Evolutionary conservation across 148 eudicot species (phyloP).

Genomic region (Vaccinium myrtillus): DNA sequence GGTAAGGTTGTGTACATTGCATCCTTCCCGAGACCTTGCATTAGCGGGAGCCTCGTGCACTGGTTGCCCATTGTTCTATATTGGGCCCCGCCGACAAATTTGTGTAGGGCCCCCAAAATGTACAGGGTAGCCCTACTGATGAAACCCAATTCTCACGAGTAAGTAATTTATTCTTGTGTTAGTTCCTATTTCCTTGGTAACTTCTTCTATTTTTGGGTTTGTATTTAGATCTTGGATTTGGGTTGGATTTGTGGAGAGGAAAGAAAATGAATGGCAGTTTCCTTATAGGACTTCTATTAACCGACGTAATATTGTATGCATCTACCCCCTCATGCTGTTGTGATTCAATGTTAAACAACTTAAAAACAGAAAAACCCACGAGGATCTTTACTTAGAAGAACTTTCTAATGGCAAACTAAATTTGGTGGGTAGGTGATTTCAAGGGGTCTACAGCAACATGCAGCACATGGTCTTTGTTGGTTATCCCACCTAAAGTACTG

Average conservation of each 20-base stretch:
- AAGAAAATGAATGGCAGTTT: neutral
- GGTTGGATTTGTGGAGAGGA: neutral
- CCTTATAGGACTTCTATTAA: neutral
- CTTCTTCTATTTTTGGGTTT: neutral
- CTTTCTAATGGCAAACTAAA: neutral
- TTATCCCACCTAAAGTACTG: neutral
- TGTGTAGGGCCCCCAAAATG: too few species aligned
- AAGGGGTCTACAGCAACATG: conserved; percentile 1
- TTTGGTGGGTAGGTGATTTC: conserved; percentile 10
- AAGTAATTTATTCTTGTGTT: too few species aligned
- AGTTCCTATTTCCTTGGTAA: neutral
- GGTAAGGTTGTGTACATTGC: neutral
- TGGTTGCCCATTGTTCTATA: too few species aligned
- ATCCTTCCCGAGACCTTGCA: neutral
- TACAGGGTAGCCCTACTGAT: neutral
- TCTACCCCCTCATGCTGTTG: neutral
- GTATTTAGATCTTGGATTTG: neutral
- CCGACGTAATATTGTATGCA: neutral
- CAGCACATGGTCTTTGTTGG: neutral
- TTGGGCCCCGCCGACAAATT: too few species aligned
- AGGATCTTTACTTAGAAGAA: too few species aligned
- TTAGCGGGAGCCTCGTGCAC: neutral
- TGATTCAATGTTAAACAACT: neutral
- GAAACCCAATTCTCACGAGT: too few species aligned
- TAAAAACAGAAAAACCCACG: neutral